A percentile compares a stretch with the other conserved stretches of the same genome.
Evolutionary conservation across 495 filamentous ascomycete genomes (phyloP).

Genomic region (Podospora fimiseda): DNA sequence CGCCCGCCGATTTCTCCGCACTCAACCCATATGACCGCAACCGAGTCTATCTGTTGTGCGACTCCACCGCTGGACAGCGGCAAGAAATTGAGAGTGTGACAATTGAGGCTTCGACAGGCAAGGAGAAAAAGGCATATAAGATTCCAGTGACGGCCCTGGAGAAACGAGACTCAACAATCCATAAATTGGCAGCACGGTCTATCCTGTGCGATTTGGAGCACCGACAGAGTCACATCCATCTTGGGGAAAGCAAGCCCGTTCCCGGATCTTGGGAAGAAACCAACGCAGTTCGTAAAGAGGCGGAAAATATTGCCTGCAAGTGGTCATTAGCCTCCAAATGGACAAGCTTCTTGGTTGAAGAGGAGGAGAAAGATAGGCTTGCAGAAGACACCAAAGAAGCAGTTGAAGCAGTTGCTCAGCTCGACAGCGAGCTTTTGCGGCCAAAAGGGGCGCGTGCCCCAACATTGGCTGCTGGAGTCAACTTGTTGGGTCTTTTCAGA

Average conservation of each 20-base stretch:
- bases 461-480: no score
- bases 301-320: constrained; percentile 11
- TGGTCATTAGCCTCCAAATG: constrained; percentile 18
- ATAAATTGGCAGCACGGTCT: constrained; percentile 13
- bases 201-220: constrained; percentile 16
- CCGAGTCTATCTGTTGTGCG: constrained; percentile 12
- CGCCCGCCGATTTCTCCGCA: constrained; percentile 11
- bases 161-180: constrained; percentile 6
- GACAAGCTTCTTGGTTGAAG: constrained; percentile 15
- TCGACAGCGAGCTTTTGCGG: constrained; percentile 1
- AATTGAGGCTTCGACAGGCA: background rate
- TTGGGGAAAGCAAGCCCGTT: background rate
- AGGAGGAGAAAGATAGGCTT: background rate
- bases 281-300: constrained; percentile 2
- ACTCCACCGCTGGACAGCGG: background rate
- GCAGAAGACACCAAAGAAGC: background rate
- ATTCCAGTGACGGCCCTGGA: constrained; percentile 6
- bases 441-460: no score
- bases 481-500: no score
- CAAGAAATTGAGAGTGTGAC: background rate
- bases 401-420: background rate
- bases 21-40: constrained; percentile 10
- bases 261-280: constrained; percentile 2
- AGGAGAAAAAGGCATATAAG: background rate
- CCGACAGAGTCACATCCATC: constrained; percentile 10